Evolutionary conservation across 1,284 basidiomycete genomes (phyloP).

Genomic region (Trametes pubescens): DNA sequence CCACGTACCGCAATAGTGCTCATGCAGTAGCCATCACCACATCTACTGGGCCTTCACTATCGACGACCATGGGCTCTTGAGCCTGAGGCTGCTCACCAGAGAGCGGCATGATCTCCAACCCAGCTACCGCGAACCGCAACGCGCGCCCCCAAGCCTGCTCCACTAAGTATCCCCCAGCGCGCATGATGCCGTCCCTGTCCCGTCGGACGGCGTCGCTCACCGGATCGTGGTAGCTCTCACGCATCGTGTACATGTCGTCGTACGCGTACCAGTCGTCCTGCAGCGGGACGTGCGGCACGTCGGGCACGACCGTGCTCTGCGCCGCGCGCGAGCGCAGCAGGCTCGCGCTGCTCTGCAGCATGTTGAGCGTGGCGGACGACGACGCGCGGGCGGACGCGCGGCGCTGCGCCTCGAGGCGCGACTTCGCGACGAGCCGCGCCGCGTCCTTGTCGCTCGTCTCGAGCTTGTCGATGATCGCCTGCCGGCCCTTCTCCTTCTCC

Average conservation of each 20-base stretch:
- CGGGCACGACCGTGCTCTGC: conserved; percentile 67
- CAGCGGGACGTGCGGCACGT: conserved; percentile 78
- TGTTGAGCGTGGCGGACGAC: conserved; percentile 44
- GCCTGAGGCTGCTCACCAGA: conserved; percentile 28
- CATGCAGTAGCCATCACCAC: conserved; percentile 53
- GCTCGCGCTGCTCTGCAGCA: conserved; percentile 55
- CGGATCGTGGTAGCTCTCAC: conserved; percentile 70
- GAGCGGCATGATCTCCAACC: conserved; percentile 66
- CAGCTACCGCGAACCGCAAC: conserved; percentile 78
- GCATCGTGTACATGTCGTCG: conserved; percentile 69
- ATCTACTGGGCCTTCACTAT: conserved; percentile 32
- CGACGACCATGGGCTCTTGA: conserved; percentile 25
- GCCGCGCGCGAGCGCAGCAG: conserved; percentile 64
- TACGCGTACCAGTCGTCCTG: conserved; percentile 81
- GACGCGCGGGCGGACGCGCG: conserved; percentile 62
- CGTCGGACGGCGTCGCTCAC: conserved; percentile 77
- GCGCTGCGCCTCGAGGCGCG: conserved; percentile 68
- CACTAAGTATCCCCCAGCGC: conserved; percentile 85
- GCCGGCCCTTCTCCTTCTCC: conserved; percentile 76
- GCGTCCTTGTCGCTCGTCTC: conserved; percentile 80
- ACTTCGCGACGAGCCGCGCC: conserved; percentile 70
- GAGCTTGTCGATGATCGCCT: conserved; percentile 82
- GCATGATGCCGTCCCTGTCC: conserved; percentile 82
- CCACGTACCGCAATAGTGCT: neutral
- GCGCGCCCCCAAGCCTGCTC: conserved; percentile 91